Conservation (phyloP, 169 alveolate genomes). For the Plasmodium adleri region DNA sequence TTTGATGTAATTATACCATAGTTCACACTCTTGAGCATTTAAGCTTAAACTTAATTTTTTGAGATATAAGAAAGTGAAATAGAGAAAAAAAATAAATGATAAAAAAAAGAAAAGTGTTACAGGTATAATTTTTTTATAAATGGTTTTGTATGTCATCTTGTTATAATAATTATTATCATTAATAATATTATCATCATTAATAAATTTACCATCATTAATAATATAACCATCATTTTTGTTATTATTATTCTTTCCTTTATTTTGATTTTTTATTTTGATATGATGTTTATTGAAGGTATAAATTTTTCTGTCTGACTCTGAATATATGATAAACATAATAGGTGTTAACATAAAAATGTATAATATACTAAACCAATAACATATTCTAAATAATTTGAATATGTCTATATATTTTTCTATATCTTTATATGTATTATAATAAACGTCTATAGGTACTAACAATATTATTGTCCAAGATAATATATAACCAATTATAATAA, state of each 20-base stretch:
- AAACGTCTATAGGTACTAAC: constrained; percentile 36
- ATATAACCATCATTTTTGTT: neutral
- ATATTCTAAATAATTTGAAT: constrained; percentile 8
- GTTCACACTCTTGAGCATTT: constrained; percentile 51
- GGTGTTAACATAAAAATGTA: constrained; percentile 31
- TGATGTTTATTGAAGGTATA: no score
- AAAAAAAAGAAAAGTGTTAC: constrained; percentile 13
- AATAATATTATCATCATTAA: neutral
- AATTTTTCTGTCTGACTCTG: neutral
- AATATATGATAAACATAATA: constrained; percentile 9
- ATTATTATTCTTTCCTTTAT: neutral
- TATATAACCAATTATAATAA: constrained; percentile 51
- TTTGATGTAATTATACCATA: constrained; percentile 37
- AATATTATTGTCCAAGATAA: constrained; percentile 34
- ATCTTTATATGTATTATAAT: neutral
- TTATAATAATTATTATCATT: neutral
- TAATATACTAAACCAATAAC: neutral
- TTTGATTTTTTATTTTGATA: no score
- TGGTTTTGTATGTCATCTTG: neutral
- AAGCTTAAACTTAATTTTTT: constrained; percentile 10
- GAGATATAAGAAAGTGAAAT: no score
- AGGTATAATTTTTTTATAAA: constrained; percentile 14
- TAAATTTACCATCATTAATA: neutral
- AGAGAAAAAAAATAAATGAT: constrained; percentile 15
- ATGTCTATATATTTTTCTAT: constrained; percentile 16